Percentiles rank a stretch among this genome's conserved stretches.
Conservation (phyloP, 257 asterid species). For the Handroanthus guayacan region DNA sequence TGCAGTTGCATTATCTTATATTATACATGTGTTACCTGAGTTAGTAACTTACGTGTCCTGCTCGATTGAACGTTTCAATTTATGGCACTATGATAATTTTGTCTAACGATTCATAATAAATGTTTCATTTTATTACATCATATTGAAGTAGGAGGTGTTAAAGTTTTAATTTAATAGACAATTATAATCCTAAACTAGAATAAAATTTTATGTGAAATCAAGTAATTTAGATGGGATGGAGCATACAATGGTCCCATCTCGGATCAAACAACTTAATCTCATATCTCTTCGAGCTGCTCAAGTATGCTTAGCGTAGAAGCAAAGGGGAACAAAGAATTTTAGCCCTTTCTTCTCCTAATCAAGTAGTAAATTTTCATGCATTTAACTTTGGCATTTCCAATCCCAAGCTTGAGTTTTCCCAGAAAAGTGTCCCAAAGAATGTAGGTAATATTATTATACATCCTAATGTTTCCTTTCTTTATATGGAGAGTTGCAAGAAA, state of each 20-base stretch:
- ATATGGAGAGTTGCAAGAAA: slow-evolving; percentile 30
- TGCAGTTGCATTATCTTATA: no score
- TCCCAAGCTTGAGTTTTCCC: slow-evolving; percentile 56
- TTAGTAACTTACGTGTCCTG: no score
- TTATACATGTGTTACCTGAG: no score
- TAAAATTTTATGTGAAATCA: not conserved
- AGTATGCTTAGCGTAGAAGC: slow-evolving; percentile 56
- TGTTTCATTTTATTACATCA: no score
- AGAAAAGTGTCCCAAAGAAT: slow-evolving; percentile 46
- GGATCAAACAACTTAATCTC: slow-evolving; percentile 44
- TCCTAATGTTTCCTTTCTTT: not conserved
- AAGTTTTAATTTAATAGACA: no score
- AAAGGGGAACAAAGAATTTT: slow-evolving; percentile 34
- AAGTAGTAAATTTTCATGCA: slow-evolving; percentile 13
- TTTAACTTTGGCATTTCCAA: slow-evolving; percentile 32
- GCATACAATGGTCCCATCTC: slow-evolving; percentile 53
- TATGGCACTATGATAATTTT: no score
- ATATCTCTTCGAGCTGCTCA: slow-evolving; percentile 30
- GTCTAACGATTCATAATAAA: no score
- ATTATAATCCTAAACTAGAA: not conserved
- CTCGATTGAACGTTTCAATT: no score
- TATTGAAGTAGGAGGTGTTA: no score
- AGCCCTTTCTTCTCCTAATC: slow-evolving; percentile 6
- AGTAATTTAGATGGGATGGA: not conserved
- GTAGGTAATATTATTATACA: slow-evolving; percentile 20